phyloP scores from a whole-genome alignment of 805 yeast genomes.

The Kodamaea kaohsiungensis region DNA sequence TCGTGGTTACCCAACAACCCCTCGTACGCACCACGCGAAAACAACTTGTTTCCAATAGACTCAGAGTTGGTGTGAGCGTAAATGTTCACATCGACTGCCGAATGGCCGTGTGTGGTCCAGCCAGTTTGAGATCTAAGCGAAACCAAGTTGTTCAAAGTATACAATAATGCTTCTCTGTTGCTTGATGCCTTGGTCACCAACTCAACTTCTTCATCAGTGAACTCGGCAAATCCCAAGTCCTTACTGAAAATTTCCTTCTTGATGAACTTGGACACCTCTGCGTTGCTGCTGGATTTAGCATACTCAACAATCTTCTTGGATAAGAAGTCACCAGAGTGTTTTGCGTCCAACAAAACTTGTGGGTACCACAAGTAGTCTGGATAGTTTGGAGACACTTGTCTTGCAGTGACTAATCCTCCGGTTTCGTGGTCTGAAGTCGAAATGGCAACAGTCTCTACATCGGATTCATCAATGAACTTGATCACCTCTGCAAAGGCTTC shows the following conservation, averaged over 20 bases:
- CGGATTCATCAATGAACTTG: conserved; percentile 65
- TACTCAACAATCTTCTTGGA: conserved; percentile 46
- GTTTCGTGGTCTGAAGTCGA: conserved; percentile 95
- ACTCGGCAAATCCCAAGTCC: conserved; percentile 69
- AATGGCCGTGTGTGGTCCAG: conserved; percentile 97
- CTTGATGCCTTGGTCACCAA: conserved; percentile 17
- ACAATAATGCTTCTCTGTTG: conserved; percentile 43
- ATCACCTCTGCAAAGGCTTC: conserved; percentile 74
- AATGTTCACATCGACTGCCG: conserved; percentile 93
- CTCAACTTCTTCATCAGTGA: conserved; percentile 50
- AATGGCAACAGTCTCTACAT: conserved; percentile 74
- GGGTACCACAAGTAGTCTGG: conserved; percentile 93
- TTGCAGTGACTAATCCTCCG: conserved; percentile 88
- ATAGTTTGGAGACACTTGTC: conserved; percentile 66
- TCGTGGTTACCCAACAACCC: conserved; percentile 79
- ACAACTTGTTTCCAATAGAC: conserved; percentile 37
- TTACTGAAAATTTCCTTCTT: conserved; percentile 53
- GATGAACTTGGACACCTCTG: conserved; percentile 46
- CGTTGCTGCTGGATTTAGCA: conserved; percentile 16
- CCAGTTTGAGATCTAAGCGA: conserved; percentile 86
- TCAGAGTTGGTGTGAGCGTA: conserved; percentile 72
- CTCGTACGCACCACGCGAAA: conserved; percentile 29
- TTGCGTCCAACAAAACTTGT: conserved; percentile 64
- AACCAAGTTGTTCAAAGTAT: conserved; percentile 65
- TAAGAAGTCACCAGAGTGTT: conserved; percentile 77